Percentiles rank a stretch among this genome's conserved stretches.
Conservation (phyloP, 371 early-diverging fungal species). For the Mortierella sp. region DNA sequence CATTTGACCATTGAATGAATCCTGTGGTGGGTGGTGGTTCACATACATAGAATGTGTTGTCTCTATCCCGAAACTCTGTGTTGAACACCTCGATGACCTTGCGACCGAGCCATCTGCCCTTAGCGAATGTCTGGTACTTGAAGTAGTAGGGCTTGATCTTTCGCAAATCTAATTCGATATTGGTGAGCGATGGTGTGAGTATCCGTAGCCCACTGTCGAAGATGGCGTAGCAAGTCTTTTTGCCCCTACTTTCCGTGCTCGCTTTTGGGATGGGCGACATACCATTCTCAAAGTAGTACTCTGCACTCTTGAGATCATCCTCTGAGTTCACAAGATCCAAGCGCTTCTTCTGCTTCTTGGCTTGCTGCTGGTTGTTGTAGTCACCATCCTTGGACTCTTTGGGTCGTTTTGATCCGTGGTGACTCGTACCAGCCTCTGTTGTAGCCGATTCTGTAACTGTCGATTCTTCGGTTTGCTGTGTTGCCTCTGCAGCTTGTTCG, state of each 20-base stretch:
- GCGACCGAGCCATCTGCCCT: conserved; percentile 90
- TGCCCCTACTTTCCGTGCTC: no score
- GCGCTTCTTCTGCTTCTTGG: conserved; percentile 50
- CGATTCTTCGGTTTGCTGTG: no score
- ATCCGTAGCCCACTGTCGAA: background rate
- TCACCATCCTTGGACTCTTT: conserved; percentile 49
- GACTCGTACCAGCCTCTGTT: background rate
- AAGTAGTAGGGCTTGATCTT: conserved; percentile 88
- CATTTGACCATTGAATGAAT: no score
- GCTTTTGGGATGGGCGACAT: no score
- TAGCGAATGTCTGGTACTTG: conserved; percentile 83
- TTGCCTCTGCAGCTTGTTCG: no score
- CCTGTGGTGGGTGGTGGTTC: no score
- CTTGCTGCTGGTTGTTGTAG: conserved; percentile 26
- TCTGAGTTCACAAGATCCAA: conserved; percentile 37
- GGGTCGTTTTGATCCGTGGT: conserved; percentile 42
- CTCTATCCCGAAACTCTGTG: conserved; percentile 88
- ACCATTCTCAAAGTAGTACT: conserved; percentile 47
- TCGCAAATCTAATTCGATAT: conserved; percentile 66
- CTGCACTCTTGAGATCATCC: conserved; percentile 40
- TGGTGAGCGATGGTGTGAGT: background rate
- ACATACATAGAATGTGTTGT: conserved; percentile 83
- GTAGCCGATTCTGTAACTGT: no score
- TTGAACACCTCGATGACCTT: conserved; percentile 80
- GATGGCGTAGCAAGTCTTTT: no score